A percentile compares a stretch with the other conserved stretches of the same genome.
Evolutionary conservation across 1,139 yeast genomes (phyloP).

Genomic region (Saccharomyces hybrid): DNA sequence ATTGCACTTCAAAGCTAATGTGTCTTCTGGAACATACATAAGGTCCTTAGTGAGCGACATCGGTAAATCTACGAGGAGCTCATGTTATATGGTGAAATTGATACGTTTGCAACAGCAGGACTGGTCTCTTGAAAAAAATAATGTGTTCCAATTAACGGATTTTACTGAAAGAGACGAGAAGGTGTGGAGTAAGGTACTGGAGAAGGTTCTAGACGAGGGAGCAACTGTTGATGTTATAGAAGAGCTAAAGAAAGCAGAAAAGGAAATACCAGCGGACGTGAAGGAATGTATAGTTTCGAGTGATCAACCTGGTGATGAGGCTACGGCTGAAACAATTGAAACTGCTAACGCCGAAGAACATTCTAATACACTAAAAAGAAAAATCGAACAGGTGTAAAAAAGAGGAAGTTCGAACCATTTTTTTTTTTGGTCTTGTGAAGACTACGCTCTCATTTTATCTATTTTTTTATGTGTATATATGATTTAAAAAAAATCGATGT

Average conservation of each 20-base stretch:
- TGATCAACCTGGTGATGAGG: slow-evolving; percentile 9
- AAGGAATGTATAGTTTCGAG: background rate
- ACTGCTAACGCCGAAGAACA: background rate
- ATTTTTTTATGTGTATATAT: background rate
- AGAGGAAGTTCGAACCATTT: background rate
- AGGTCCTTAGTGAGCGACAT: slow-evolving; percentile 84
- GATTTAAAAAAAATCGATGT: background rate
- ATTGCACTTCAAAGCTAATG: slow-evolving; percentile 66
- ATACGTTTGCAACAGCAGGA: slow-evolving; percentile 70
- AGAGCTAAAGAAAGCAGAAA: slow-evolving; percentile 23
- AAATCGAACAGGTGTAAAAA: background rate
- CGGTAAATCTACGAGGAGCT: slow-evolving; percentile 72
- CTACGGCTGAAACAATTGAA: slow-evolving; percentile 13
- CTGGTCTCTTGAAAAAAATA: slow-evolving; percentile 62
- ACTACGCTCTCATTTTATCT: background rate
- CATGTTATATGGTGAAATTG: slow-evolving; percentile 85
- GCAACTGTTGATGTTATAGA: slow-evolving; percentile 33
- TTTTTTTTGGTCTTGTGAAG: background rate
- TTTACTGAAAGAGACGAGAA: slow-evolving; percentile 46
- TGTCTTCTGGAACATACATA: slow-evolving; percentile 93
- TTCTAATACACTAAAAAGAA: background rate
- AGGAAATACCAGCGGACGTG: slow-evolving; percentile 11
- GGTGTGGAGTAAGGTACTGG: slow-evolving; percentile 63
- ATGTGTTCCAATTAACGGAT: slow-evolving; percentile 61
- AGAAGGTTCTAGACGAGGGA: slow-evolving; percentile 41